Base-by-base conservation (phyloP, 2,329 filamentous ascomycete genomes). In the Scytalidium sp. region DNA sequence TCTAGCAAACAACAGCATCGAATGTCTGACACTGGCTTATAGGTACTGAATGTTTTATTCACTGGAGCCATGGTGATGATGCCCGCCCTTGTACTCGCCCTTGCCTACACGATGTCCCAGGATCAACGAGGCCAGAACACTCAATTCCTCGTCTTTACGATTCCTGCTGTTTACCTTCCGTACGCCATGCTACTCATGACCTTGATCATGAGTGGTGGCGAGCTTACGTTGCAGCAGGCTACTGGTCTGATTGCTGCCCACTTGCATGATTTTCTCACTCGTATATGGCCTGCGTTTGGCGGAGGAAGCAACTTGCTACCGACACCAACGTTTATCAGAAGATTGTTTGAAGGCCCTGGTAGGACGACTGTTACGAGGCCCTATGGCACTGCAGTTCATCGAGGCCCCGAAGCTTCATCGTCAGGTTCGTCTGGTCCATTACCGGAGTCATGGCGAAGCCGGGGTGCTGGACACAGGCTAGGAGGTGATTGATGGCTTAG, bases 161-260 rank as follows among this genome's bases (percentile, higher is more conserved):
- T 97, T 52, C 90, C 90, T 6, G 84, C 90, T 13, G 90, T 93
- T 66, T 81, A 85, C 62, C 75, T 94, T 23, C 94, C 94, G 2
- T 88, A 85, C 64, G 85, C 86, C 56, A 88, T 96, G 79, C 79
- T 97, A 41, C 68, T 84, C 15, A 72, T 90, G 60, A 87, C 86
- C 10, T 76, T 96, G 19, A 72, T 97, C 47, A 81, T 88, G 64
- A 75, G 71, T 4, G 85, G 85, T 10, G 75, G 76, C 29, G 58
- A 67, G 3, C 70, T 70, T 17, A 78, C 88, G 10, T 64, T 88
- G 49, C 62, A 84, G 3, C 84, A 95, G 63, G 68, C 83, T 3
- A 88, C 82, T 27, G 94, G 94, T n/a, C 76, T 99, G 10, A 56
- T 96, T 41, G 89, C 92, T 11, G 92, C 92, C 3, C 94, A 99